phyloP scores from a whole-genome alignment of 192 early-diverging fungal species.

The Dispira parvispora region DNA sequence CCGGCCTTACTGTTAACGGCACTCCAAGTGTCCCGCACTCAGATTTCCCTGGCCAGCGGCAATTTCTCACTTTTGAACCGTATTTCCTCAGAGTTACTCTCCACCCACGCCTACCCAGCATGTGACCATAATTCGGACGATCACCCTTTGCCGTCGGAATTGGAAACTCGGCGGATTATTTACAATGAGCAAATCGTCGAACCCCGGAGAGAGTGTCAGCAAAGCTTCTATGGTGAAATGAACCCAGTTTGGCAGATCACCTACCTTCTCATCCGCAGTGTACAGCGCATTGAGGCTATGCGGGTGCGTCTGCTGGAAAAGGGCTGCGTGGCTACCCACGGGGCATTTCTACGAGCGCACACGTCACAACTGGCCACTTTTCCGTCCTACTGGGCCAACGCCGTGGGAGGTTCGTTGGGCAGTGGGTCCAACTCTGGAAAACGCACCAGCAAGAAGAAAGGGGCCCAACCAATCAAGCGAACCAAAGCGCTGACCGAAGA shows the following conservation, averaged over 20 bases:
- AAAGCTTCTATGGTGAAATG: conserved; percentile 38
- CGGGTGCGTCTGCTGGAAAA: conserved; percentile 30
- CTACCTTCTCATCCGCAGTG: conserved; percentile 30
- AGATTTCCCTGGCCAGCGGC: conserved; percentile 40
- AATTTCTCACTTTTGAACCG: conserved; percentile 48
- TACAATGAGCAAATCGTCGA: conserved; percentile 44
- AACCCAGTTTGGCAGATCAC: conserved; percentile 46
- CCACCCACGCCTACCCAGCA: conserved; percentile 50
- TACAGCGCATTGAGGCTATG: conserved; percentile 32
- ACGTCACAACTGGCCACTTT: not conserved
- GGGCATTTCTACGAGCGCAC: conserved; percentile 16
- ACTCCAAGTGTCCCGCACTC: conserved; percentile 43
- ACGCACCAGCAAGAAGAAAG: too few relatives aligned
- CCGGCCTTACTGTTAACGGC: conserved; percentile 48
- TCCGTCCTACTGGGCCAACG: not conserved
- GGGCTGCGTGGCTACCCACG: conserved; percentile 24
- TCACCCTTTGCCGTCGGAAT: conserved; percentile 44
- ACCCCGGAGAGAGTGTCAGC: conserved; percentile 33
- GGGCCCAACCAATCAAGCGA: too few relatives aligned
- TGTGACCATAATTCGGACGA: conserved; percentile 52
- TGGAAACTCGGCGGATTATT: conserved; percentile 47
- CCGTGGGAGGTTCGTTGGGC: not conserved
- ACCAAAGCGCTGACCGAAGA: conserved; percentile 17
- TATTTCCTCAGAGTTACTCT: conserved; percentile 44
- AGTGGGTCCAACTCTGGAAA: too few relatives aligned